Evolutionary conservation across 2,329 filamentous ascomycete genomes (phyloP).

Genomic region (Domatiomyces catenatus): DNA sequence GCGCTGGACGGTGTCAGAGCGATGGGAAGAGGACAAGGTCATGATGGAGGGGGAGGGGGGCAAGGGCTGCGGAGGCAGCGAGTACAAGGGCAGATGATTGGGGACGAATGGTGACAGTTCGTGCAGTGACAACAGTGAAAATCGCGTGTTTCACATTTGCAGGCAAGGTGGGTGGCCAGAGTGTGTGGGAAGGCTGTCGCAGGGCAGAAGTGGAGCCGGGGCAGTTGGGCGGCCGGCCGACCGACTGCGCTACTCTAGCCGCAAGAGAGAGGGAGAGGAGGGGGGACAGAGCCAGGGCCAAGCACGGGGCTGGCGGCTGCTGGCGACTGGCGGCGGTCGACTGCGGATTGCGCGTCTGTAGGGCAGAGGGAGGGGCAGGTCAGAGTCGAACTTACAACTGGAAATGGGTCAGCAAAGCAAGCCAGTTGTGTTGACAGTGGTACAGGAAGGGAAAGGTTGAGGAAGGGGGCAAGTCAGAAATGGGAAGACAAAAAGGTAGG

Average conservation of each 20-base stretch:
- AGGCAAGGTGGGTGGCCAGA: conserved; percentile 1
- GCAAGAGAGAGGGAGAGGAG: neutral
- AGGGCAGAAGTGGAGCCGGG: conserved; percentile 12
- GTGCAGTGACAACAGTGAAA: neutral
- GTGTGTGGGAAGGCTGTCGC: conserved; percentile 4
- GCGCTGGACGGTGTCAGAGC: conserved; percentile 42
- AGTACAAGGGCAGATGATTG: neutral
- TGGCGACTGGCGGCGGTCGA: neutral
- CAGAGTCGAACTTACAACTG: conserved; percentile 8
- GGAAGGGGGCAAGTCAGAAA: neutral
- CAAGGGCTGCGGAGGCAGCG: neutral
- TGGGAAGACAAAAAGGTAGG: neutral
- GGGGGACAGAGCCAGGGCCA: no score
- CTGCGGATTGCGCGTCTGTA: neutral
- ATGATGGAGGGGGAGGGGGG: conserved; percentile 7
- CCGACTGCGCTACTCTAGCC: neutral
- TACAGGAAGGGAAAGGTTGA: conserved; percentile 1
- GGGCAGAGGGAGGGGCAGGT: conserved; percentile 2
- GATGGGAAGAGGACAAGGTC: conserved; percentile 4
- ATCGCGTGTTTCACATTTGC: neutral
- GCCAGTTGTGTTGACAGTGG: neutral
- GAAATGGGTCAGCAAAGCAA: conserved; percentile 6
- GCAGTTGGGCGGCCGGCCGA: conserved; percentile 2
- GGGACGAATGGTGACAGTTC: neutral
- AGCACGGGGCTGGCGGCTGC: neutral